Base-by-base conservation (phyloP, 2,329 filamentous ascomycete genomes). In the Aureobasidium sp. region DNA sequence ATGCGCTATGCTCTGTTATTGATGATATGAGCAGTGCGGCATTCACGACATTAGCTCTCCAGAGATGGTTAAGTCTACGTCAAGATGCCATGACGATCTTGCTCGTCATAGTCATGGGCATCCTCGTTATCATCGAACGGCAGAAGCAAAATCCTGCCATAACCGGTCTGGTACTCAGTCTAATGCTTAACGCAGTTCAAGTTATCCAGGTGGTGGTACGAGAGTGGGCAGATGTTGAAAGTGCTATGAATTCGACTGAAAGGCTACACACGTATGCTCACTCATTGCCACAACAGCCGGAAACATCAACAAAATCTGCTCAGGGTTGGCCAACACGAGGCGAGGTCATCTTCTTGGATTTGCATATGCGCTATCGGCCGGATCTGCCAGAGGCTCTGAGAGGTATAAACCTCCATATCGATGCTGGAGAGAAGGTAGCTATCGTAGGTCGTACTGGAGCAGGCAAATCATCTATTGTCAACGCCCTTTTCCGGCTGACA, bases 181-280 rank as follows among this genome's bases (percentile, higher is more conserved):
- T 20, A 20, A 20, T 20, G 20, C 20, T 20, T 20, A 20, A 20
- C 20, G 20, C 20, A 20, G 20, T 20, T 20, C 90, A 95, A 74
- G 91, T 97, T 88, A 87, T 97, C 66, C 93, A 97, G 72, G 97
- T 97, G 74, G 93, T 91, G 0, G 90, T 97, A 20, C 85, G 94
- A 20, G 93, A 97, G 75, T 81, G 97, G 8, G 93, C 93, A 29
- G 93, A 97, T 74, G 91, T 97, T 9, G 93, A 97, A 75, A 97
- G 97, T 76, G 91, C 91, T 71, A 97, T 97, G 93, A 97, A 97
- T 73, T 87, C 92, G 0, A 94, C 95, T 0, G 93, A 97, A 76
- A 87, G 94, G 53, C 80, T 97, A 36, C 86, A 91, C 72, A 91
- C 96, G 77, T 97, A 97, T 72, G 92, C 90, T 60, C 90, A 85